Evolutionary conservation across 1,284 basidiomycete species (phyloP).

Genomic region (Retiboletus fuscus): DNA sequence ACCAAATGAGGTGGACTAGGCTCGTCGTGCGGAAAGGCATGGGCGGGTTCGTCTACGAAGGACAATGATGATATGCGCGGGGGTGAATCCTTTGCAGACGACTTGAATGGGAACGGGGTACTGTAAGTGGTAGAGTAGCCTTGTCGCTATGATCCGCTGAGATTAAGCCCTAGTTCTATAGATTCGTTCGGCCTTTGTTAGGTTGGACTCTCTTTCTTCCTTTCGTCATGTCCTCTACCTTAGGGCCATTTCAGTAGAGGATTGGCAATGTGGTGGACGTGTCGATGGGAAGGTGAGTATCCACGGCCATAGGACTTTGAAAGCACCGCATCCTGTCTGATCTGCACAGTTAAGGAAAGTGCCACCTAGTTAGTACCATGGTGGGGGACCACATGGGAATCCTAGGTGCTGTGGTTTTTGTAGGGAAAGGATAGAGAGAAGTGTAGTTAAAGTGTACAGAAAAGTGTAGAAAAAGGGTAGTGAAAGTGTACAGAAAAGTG

Average conservation of each 20-base stretch:
- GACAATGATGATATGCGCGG: conserved; percentile 67
- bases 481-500: too few species aligned
- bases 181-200: conserved; percentile 60
- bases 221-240: conserved; percentile 33
- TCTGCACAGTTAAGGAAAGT: conserved; percentile 85
- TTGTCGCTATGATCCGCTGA: conserved; percentile 56
- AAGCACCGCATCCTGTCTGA: conserved; percentile 86
- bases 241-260: not conserved
- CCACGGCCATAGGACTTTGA: conserved; percentile 83
- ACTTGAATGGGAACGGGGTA: conserved; percentile 70
- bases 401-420: conserved; percentile 79
- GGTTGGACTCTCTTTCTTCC: conserved; percentile 53
- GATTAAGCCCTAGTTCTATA: conserved; percentile 67
- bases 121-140: conserved; percentile 51
- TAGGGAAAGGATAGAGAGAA: not conserved
- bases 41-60: conserved; percentile 58
- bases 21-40: conserved; percentile 58
- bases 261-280: not conserved
- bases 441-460: not conserved
- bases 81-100: conserved; percentile 74
- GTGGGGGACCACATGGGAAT: conserved; percentile 88
- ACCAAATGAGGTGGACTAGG: conserved; percentile 56
- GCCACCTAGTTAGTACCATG: conserved; percentile 86
- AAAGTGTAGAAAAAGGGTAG: too few species aligned
- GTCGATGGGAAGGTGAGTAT: conserved; percentile 48